Evolutionary conservation across 441 rosid species (phyloP).

Genomic region (Pelargonium citronellum): DNA sequence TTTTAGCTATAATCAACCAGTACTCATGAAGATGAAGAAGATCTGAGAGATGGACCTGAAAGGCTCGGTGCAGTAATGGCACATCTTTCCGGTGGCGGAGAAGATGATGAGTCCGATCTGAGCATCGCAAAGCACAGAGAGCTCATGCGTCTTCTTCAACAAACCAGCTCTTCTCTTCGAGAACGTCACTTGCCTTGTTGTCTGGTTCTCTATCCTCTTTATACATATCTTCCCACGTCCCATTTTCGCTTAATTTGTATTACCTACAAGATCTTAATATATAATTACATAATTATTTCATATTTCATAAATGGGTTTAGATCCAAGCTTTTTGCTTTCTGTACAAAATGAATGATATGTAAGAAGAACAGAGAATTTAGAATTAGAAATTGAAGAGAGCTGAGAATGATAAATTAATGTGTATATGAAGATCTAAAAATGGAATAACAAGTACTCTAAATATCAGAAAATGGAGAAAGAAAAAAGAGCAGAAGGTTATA

Average conservation of each 20-base stretch:
- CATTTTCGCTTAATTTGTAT: conserved; percentile 23
- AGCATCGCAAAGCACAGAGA: conserved; percentile 63
- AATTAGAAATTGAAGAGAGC: too few relatives aligned
- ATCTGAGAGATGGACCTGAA: conserved; percentile 29
- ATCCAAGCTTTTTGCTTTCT: neutral
- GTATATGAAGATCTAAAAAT: neutral
- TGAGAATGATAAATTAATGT: too few relatives aligned
- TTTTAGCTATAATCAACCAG: too few relatives aligned
- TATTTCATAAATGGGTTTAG: too few relatives aligned
- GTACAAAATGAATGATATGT: neutral
- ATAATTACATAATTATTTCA: too few relatives aligned
- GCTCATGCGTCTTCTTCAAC: conserved; percentile 66
- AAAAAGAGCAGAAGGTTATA: neutral
- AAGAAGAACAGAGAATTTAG: neutral
- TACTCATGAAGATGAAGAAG: too few relatives aligned
- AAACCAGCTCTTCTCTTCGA: conserved; percentile 61
- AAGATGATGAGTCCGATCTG: conserved; percentile 69
- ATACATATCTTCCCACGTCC: conserved; percentile 69
- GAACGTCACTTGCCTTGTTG: conserved; percentile 68
- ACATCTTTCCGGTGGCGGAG: conserved; percentile 63
- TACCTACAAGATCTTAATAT: too few relatives aligned
- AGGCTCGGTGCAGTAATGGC: conserved; percentile 53
- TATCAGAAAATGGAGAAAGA: neutral
- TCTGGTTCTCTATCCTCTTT: conserved; percentile 64
- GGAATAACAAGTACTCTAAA: neutral